Conservation (phyloP, 257 asterid genomes). For the Nicotiana sylvestris region DNA sequence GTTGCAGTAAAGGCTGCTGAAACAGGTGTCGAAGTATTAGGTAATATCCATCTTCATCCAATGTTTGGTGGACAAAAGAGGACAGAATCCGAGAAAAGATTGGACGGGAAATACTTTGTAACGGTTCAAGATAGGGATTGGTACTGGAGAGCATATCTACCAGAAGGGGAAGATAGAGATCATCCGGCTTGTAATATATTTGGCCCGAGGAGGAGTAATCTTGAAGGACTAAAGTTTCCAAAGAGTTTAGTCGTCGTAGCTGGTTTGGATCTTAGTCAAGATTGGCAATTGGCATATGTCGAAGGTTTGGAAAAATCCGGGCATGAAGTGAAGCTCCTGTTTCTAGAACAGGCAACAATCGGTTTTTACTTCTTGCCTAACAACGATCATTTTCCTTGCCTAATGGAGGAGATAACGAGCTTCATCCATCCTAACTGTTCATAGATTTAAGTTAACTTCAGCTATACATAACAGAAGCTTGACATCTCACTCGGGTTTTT, state of each 20-base stretch:
- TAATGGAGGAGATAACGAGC: constrained; percentile 59
- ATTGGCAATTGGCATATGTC: constrained; percentile 73
- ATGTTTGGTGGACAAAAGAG: constrained; percentile 73
- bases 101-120: constrained; percentile 77
- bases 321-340: constrained; percentile 49
- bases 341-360: constrained; percentile 62
- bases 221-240: constrained; percentile 45
- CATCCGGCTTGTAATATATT: constrained; percentile 88
- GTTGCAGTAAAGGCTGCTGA: constrained; percentile 67
- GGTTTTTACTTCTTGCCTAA: constrained; percentile 90
- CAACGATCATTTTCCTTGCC: constrained; percentile 54
- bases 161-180: constrained; percentile 75
- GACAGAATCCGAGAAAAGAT: constrained; percentile 57
- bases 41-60: constrained; percentile 68
- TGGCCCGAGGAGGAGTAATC: constrained; percentile 49
- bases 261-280: constrained; percentile 76
- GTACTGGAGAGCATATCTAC: constrained; percentile 85
- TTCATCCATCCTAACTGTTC: constrained; percentile 25
- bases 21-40: constrained; percentile 50
- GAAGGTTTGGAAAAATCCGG: constrained; percentile 51
- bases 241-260: constrained; percentile 76
- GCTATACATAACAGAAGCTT: constrained; percentile 17
- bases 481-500: constrained; percentile 2
- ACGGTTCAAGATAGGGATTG: constrained; percentile 71
- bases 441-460: constrained; percentile 1